Evolutionary conservation across 1,284 basidiomycete species (phyloP).

Genomic region (Malassezia restricta): DNA sequence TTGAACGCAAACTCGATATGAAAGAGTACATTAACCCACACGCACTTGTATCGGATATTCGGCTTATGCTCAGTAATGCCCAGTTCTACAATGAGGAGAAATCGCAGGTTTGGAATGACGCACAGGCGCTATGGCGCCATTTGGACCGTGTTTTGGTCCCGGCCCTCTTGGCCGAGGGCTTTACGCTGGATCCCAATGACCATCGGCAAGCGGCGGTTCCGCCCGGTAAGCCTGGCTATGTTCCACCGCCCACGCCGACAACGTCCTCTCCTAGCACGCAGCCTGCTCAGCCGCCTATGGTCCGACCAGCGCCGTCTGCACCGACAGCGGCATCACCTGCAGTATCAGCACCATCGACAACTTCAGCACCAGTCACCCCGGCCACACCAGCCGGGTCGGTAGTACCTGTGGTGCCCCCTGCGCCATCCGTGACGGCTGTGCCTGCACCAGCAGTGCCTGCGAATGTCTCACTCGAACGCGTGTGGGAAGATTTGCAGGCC

Average conservation of each 20-base stretch:
- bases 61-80: conserved; percentile 42
- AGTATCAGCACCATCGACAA: neutral
- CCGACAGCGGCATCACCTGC: neutral
- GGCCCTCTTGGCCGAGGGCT: conserved; percentile 32
- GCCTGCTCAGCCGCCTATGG: neutral
- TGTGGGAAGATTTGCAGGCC: neutral
- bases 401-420: neutral
- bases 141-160: conserved; percentile 36
- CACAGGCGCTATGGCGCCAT: conserved; percentile 21
- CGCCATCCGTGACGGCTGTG: neutral
- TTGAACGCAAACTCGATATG: conserved; percentile 23
- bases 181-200: conserved; percentile 42
- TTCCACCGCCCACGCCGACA: conserved; percentile 2
- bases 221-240: conserved; percentile 7
- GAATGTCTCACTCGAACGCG: conserved; percentile 1
- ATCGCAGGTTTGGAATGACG: conserved; percentile 32
- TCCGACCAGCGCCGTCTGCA: neutral
- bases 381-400: neutral
- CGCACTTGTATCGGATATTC: conserved; percentile 30
- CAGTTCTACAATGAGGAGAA: conserved; percentile 35
- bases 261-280: neutral
- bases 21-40: conserved; percentile 36
- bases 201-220: conserved; percentile 36
- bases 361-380: neutral
- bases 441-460: neutral